Conservation (phyloP, 345 rosid species). For the Camelina sativa region DNA sequence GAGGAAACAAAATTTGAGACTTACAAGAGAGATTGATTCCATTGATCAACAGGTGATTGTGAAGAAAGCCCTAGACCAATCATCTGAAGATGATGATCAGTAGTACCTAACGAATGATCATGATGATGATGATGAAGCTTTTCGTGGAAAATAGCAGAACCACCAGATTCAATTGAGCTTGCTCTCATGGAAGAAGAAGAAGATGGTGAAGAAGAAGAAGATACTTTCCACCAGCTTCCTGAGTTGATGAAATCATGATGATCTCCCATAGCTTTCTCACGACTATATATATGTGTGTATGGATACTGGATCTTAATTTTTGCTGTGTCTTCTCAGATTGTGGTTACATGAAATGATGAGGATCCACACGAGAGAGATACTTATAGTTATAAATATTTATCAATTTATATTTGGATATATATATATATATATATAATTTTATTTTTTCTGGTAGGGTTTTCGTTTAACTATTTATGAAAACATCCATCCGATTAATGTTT, state of each 20-base stretch:
- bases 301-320: constrained; percentile 39
- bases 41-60: constrained; percentile 65
- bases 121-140: constrained; percentile 45
- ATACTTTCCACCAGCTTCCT: constrained; percentile 48
- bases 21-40: constrained; percentile 90
- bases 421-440: background rate
- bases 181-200: constrained; percentile 69
- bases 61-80: constrained; percentile 92
- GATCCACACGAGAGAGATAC: constrained; percentile 44
- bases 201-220: constrained; percentile 51
- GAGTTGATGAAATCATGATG: constrained; percentile 47
- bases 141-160: constrained; percentile 60
- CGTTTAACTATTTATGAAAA: constrained; percentile 39
- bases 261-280: constrained; percentile 42
- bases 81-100: constrained; percentile 62
- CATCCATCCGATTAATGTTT: constrained; percentile 38
- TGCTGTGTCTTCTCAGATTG: constrained; percentile 40
- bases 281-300: constrained; percentile 14
- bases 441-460: constrained; percentile 44
- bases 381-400: constrained; percentile 45
- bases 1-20: constrained; percentile 15
- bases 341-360: constrained; percentile 47
- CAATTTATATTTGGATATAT: constrained; percentile 33
- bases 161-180: constrained; percentile 60
- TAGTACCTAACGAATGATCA: constrained; percentile 32